phyloP scores from a whole-genome alignment of 148 eudicot species.

The Camellia sinensis region DNA sequence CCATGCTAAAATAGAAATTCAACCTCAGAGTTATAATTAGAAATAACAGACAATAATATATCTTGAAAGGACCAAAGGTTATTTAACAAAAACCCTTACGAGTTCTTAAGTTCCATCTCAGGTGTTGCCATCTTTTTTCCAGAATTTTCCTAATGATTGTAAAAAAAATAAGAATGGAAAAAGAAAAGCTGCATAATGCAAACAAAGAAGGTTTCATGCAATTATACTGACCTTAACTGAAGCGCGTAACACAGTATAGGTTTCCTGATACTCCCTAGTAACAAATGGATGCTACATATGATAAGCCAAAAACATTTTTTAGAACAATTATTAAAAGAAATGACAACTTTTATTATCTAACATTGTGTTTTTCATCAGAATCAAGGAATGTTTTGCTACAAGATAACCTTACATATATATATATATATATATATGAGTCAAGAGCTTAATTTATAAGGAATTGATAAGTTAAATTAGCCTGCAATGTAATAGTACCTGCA shows the following conservation, averaged over 20 bases:
- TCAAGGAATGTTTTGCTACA: not conserved
- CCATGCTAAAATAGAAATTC: not conserved
- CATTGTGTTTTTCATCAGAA: not conserved
- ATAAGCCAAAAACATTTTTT: not conserved
- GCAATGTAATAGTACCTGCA: slow-evolving; percentile 40
- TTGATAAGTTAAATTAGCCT: not conserved
- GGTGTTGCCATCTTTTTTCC: slow-evolving; percentile 33
- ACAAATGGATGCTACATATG: slow-evolving; percentile 79
- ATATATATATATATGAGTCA: not conserved
- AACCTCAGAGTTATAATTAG: slow-evolving; percentile 11
- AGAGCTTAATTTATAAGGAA: not conserved
- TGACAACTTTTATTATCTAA: not conserved
- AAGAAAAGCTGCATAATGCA: slow-evolving; percentile 3
- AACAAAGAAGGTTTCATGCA: slow-evolving; percentile 10
- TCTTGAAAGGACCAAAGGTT: slow-evolving; percentile 6
- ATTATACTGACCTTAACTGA: slow-evolving; percentile 50
- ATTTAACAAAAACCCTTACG: slow-evolving; percentile 28
- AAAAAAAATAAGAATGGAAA: slow-evolving; percentile 5
- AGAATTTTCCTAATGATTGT: slow-evolving; percentile 36
- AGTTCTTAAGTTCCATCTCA: slow-evolving; percentile 32
- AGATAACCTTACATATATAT: not conserved
- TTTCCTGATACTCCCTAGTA: slow-evolving; percentile 46
- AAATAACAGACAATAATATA: slow-evolving; percentile 2
- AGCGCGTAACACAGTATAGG: slow-evolving; percentile 40
- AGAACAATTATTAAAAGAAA: not conserved